phyloP scores from a whole-genome alignment of 1,284 basidiomycete genomes.

The Ustilago crameri region DNA sequence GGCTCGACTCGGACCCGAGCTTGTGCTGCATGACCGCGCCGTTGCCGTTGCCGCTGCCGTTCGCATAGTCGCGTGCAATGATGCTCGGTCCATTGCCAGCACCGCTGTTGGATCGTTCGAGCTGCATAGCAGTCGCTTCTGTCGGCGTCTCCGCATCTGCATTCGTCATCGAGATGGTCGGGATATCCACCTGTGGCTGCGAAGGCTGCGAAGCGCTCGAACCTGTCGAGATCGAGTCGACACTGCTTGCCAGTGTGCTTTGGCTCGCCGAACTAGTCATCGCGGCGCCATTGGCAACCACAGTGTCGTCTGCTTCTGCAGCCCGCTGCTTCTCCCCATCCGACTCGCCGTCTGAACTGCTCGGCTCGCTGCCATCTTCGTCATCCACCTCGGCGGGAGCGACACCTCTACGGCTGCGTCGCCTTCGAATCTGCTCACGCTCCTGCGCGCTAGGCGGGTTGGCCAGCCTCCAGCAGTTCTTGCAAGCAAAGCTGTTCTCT shows the following conservation, averaged over 20 bases:
- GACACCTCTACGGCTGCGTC: slow-evolving; percentile 65
- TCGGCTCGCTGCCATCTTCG: slow-evolving; percentile 69
- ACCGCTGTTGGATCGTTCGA: slow-evolving; percentile 9
- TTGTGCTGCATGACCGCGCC: slow-evolving; percentile 15
- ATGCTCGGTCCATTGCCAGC: slow-evolving; percentile 1
- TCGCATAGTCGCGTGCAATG: slow-evolving; percentile 27
- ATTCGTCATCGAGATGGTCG: slow-evolving; percentile 45
- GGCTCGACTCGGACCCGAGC: slow-evolving; percentile 32
- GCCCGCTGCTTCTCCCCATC: slow-evolving; percentile 11
- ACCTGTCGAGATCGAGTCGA: slow-evolving; percentile 32
- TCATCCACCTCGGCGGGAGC: slow-evolving; percentile 40
- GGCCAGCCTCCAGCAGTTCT: slow-evolving; percentile 88
- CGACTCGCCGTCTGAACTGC: slow-evolving; percentile 55
- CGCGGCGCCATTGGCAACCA: slow-evolving; percentile 7
- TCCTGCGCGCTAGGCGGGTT: slow-evolving; percentile 71
- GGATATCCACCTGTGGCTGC: slow-evolving; percentile 27
- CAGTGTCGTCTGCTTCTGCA: slow-evolving; percentile 14
- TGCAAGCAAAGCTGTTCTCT: slow-evolving; percentile 91
- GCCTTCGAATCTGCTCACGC: slow-evolving; percentile 65
- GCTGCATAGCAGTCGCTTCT: slow-evolving; percentile 5
- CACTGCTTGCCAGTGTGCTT: slow-evolving; percentile 28
- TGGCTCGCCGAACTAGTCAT: slow-evolving; percentile 22
- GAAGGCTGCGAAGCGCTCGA: slow-evolving; percentile 35
- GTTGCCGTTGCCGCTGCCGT: slow-evolving; percentile 12
- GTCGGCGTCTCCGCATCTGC: slow-evolving; percentile 15